Percentiles rank a stretch among this genome's conserved stretches.
Conservation (phyloP, 192 early-diverging fungal genomes). For the Funneliformis geosporum region DNA sequence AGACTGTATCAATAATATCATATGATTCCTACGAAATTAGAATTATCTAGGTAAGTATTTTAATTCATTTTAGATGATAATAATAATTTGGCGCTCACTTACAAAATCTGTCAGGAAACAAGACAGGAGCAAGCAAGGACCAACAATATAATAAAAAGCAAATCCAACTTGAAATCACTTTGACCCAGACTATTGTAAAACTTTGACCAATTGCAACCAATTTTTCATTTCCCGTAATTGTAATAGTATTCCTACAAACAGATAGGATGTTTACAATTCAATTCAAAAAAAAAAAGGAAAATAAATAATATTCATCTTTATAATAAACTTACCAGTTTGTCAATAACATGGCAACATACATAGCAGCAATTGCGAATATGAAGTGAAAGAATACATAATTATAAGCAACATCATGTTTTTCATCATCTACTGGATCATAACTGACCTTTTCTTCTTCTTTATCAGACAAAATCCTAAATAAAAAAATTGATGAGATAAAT, state of each 20-base stretch:
- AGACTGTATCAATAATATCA: no score
- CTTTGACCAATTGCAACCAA: conserved; percentile 84
- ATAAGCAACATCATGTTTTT: conserved; percentile 77
- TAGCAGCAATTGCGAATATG: conserved; percentile 86
- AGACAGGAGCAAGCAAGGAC: conserved; percentile 83
- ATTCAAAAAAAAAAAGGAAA: not conserved
- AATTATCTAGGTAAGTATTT: no score
- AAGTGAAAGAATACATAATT: conserved; percentile 95
- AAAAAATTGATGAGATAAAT: not conserved
- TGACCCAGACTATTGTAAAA: conserved; percentile 90
- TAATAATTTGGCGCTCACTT: not conserved
- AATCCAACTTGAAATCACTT: conserved; percentile 81
- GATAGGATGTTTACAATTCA: not conserved
- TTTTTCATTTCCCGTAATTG: conserved; percentile 42
- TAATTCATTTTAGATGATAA: no score
- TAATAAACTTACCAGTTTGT: conserved; percentile 58
- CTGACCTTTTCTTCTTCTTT: conserved; percentile 48
- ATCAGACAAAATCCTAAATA: conserved; percentile 61
- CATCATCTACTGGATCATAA: conserved; percentile 69
- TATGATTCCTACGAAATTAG: no score
- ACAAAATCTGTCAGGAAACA: conserved; percentile 80
- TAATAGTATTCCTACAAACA: conserved; percentile 52
- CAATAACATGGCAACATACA: conserved; percentile 94
- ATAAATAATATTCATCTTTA: not conserved
- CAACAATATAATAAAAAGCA: conserved; percentile 72